Base-by-base conservation (phyloP, 2,329 filamentous ascomycete genomes). In the Rasamsonia emersonii region DNA sequence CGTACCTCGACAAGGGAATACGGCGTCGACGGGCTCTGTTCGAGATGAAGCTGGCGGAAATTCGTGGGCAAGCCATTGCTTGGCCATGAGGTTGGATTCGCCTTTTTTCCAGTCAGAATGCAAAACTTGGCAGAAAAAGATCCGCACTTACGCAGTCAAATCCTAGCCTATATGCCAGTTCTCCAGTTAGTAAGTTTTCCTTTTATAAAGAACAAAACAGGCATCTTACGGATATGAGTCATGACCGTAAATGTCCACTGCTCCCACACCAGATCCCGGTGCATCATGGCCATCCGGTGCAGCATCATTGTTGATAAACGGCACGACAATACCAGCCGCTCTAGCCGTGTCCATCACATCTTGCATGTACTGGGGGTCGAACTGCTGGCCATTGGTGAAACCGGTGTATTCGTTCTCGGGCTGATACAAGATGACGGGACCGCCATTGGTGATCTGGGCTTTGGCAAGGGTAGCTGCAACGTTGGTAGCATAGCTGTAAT, bases 371-470 rank as follows among this genome's bases (percentile, higher is more conserved):
- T 69, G 64, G 0, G 69, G 65, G 45, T 85, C 76, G 42, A 80
- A 83, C 2, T 57, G 52, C n/a, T 70, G 60, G 2, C 61, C 61
- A 3, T 58, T 59, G 10, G 61, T 57, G 1, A 65, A 66, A 11
- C 62, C 56, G 1, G 71, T 77, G 49, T 89, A 88, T 53, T 91
- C 85, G 40, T 91, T 93, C 53, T 93, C 85, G 0, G 82, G 79
- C 52, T 93, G 85, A 24, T 82, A 70, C 1, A 89, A 61, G 38
- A 93, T 84, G 5, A 93, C 70, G 0, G 83, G 83, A 0, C 85
- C 85, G 0, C 82, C 84, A 32, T 88, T 83, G 1, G 82, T 89
- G 47, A 93, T 88, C 46, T 91, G 83, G 1, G 74, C 77, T 33
- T 77, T 73, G 3, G 83, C 80, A 42, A 93, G 79, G 6, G 78